A percentile compares a stretch with the other conserved stretches of the same genome.
phyloP scores from a whole-genome alignment of 805 yeast species.

The Monosporozyma aerobia region DNA sequence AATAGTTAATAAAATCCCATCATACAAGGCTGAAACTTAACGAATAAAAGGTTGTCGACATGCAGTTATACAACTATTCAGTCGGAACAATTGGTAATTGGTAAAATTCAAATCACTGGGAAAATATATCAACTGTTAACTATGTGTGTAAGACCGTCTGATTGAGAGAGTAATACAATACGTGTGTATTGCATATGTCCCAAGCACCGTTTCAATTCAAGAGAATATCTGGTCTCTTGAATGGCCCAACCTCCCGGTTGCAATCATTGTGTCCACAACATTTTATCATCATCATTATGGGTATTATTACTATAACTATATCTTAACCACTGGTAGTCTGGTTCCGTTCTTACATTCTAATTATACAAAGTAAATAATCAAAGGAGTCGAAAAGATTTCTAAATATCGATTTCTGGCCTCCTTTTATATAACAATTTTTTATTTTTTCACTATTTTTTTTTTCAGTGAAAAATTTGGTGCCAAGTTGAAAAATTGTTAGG shows the following conservation, averaged over 20 bases:
- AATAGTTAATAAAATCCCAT: conserved; percentile 10
- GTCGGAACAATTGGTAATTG: conserved; percentile 36
- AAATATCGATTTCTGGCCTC: neutral
- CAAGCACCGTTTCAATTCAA: neutral
- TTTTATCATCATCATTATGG: neutral
- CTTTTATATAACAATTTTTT: neutral
- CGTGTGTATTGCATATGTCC: neutral
- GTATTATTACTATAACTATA: no score
- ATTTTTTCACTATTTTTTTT: neutral
- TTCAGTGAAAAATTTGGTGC: neutral
- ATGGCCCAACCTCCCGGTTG: conserved; percentile 14
- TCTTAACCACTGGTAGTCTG: neutral
- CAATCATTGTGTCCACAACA: neutral
- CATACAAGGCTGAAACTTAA: conserved; percentile 44
- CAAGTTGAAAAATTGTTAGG: neutral
- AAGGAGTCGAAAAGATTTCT: neutral
- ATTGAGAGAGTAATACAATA: neutral
- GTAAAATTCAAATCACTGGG: neutral
- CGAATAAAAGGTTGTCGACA: conserved; percentile 38
- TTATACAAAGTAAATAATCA: neutral
- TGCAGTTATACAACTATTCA: conserved; percentile 30
- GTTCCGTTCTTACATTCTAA: no score
- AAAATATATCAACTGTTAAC: neutral
- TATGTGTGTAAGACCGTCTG: neutral
- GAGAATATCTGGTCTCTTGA: conserved; percentile 5